These are phyloP conservation scores for Acer campestre DNA, from an alignment of 345 rosid species.

Conservation along the genomic window DNA sequence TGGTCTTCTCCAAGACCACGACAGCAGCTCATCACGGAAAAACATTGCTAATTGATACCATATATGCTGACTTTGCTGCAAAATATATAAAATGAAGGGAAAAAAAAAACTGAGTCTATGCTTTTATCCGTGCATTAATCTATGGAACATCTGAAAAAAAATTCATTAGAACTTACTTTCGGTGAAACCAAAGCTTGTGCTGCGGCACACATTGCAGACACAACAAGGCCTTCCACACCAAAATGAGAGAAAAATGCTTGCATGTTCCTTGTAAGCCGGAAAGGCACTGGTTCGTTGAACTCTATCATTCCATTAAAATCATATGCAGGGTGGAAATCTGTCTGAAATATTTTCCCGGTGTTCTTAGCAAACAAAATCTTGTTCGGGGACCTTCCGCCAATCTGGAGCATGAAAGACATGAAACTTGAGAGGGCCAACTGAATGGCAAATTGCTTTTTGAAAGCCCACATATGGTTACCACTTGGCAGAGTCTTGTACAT, in stretches of 20 bases:
- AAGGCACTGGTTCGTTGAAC: constrained; percentile 91
- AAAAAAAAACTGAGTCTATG: constrained; percentile 2
- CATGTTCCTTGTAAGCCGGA: constrained; percentile 98
- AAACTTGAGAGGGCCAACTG: constrained; percentile 97
- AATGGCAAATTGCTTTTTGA: constrained; percentile 95
- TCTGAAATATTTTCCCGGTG: constrained; percentile 96
- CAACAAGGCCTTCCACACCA: constrained; percentile 95
- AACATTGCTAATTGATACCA: constrained; percentile 99
- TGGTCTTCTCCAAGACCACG: constrained; percentile 98
- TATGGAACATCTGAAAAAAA: neutral
- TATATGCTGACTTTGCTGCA: constrained; percentile 86
- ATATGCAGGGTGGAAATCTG: constrained; percentile 97
- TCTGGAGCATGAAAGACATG: constrained; percentile 98
- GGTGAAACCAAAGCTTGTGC: constrained; percentile 92
- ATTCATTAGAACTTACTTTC: constrained; percentile 51
- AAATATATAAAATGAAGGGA: constrained; percentile 12
- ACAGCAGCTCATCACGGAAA: constrained; percentile 92
- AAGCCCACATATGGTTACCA: constrained; percentile 97
- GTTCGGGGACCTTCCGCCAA: constrained; percentile 97
- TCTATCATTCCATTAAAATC: constrained; percentile 89
- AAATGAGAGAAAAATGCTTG: constrained; percentile 94
- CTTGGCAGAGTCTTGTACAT: constrained; percentile 89
- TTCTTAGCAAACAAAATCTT: constrained; percentile 95
- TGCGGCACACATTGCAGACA: constrained; percentile 92
- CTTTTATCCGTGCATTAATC: neutral